Evolutionary conservation across 495 filamentous ascomycete genomes (phyloP).

Genomic region (Aspergillus bridgeri): DNA sequence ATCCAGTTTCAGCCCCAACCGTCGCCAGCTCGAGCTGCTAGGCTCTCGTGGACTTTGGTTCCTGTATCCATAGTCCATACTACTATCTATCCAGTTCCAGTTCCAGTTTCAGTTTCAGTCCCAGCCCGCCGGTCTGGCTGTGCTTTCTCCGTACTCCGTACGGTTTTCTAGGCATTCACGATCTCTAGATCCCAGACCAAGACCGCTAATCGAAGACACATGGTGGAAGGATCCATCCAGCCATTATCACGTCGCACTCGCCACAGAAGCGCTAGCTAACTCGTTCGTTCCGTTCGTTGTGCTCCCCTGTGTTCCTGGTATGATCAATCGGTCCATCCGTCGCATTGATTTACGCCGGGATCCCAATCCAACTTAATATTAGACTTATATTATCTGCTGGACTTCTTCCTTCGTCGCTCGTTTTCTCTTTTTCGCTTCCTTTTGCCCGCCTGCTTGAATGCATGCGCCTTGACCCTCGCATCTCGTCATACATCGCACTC

Average conservation of each 20-base stretch:
- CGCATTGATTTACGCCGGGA: no score
- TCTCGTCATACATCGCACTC: background rate
- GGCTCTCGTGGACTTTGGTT: background rate
- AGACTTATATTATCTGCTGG: background rate
- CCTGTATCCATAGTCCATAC: no score
- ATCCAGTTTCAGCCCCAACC: background rate
- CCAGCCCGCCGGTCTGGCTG: background rate
- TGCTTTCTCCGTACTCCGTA: background rate
- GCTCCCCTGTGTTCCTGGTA: background rate
- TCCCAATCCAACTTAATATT: background rate
- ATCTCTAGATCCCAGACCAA: background rate
- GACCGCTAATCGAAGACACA: background rate
- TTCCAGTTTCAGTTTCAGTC: background rate
- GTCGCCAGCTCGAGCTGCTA: background rate
- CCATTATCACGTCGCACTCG: background rate
- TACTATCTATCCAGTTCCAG: no score
- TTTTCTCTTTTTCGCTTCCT: background rate
- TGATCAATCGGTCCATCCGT: background rate
- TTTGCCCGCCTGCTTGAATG: background rate
- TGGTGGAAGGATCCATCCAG: background rate
- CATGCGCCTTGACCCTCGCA: background rate
- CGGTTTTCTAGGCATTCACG: background rate
- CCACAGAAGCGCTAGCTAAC: background rate
- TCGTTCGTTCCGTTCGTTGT: background rate
- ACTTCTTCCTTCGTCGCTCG: background rate